Evolutionary conservation across 1,284 basidiomycete species (phyloP).

Genomic region (Ceratorhiza oryzae-sativae): DNA sequence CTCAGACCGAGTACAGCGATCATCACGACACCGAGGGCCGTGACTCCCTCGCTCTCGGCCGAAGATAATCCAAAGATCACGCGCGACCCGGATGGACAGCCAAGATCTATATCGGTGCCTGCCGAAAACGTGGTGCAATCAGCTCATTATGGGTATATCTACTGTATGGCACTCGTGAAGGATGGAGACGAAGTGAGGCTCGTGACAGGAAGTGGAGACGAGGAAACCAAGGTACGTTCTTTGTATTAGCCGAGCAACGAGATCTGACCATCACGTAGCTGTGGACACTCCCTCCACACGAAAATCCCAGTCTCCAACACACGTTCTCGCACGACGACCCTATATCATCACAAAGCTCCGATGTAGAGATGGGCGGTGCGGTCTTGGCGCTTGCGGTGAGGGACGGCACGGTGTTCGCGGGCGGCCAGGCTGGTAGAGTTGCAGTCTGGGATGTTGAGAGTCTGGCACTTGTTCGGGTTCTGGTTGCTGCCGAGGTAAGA

Average conservation of each 20-base stretch:
- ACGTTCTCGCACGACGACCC: slow-evolving; percentile 33
- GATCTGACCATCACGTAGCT: slow-evolving; percentile 7
- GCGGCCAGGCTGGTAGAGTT: slow-evolving; percentile 92
- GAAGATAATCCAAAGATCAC: slow-evolving; percentile 54
- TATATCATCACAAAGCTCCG: slow-evolving; percentile 59
- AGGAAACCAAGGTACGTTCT: slow-evolving; percentile 74
- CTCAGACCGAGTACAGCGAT: slow-evolving; percentile 17
- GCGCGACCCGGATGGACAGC: slow-evolving; percentile 14
- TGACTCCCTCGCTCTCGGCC: slow-evolving; percentile 1
- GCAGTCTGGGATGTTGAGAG: slow-evolving; percentile 93
- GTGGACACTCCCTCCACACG: slow-evolving; percentile 28
- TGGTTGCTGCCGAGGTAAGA: slow-evolving; percentile 81
- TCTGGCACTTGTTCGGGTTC: slow-evolving; percentile 80
- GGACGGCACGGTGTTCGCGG: slow-evolving; percentile 87
- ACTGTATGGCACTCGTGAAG: slow-evolving; percentile 74
- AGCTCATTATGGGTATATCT: slow-evolving; percentile 94
- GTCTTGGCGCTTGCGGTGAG: slow-evolving; percentile 81
- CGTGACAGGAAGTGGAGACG: slow-evolving; percentile 87
- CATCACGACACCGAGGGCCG: slow-evolving; percentile 12
- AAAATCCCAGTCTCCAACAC: slow-evolving; percentile 16
- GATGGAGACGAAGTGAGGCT: slow-evolving; percentile 61
- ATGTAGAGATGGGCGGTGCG: slow-evolving; percentile 61
- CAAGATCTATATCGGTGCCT: slow-evolving; percentile 60
- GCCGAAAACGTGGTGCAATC: slow-evolving; percentile 77
- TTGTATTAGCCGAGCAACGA: no score